phyloP scores from a whole-genome alignment of 2,329 filamentous ascomycete genomes.

The Blastomyces percursus region DNA sequence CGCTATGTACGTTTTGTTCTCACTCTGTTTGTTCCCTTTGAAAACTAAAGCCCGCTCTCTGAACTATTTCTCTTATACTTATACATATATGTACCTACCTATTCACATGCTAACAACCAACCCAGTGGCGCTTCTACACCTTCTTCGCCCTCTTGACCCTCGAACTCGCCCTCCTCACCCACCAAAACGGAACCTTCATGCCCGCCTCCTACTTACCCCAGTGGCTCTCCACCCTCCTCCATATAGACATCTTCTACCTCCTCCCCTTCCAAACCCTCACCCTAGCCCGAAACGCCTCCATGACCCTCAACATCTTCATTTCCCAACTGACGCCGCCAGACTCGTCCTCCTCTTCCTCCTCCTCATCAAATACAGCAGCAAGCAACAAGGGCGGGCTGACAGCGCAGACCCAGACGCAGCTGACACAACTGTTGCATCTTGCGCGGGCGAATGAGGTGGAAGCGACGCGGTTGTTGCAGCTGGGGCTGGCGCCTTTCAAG shows the following conservation, averaged over 20 bases:
- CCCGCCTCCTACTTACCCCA: slow-evolving; percentile 24
- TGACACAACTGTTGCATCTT: slow-evolving; percentile 56
- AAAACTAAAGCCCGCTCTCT: background rate
- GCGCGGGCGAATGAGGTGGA: slow-evolving; percentile 56
- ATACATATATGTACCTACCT: background rate
- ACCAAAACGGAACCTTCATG: slow-evolving; percentile 35
- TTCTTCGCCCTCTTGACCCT: slow-evolving; percentile 45
- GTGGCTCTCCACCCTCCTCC: slow-evolving; percentile 21
- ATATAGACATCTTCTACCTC: slow-evolving; percentile 39
- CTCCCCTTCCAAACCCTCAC: slow-evolving; percentile 76
- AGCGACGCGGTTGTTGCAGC: slow-evolving; percentile 55
- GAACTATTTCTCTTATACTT: background rate
- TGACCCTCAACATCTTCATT: slow-evolving; percentile 75
- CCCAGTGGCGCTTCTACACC: slow-evolving; percentile 43
- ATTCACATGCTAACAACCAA: background rate
- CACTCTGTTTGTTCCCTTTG: background rate
- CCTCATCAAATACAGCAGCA: slow-evolving; percentile 24
- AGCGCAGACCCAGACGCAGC: slow-evolving; percentile 47
- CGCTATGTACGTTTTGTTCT: slow-evolving; percentile 33
- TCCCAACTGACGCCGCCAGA: slow-evolving; percentile 66
- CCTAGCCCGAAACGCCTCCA: slow-evolving; percentile 61
- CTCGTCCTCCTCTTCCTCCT: slow-evolving; percentile 15
- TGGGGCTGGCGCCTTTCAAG: slow-evolving; percentile 72
- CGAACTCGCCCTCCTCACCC: slow-evolving; percentile 48
- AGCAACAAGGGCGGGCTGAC: slow-evolving; percentile 20